Percentiles rank a stretch among this genome's conserved stretches.
phyloP scores from a whole-genome alignment of 257 asterid genomes.

The Ilex aquifolium region DNA sequence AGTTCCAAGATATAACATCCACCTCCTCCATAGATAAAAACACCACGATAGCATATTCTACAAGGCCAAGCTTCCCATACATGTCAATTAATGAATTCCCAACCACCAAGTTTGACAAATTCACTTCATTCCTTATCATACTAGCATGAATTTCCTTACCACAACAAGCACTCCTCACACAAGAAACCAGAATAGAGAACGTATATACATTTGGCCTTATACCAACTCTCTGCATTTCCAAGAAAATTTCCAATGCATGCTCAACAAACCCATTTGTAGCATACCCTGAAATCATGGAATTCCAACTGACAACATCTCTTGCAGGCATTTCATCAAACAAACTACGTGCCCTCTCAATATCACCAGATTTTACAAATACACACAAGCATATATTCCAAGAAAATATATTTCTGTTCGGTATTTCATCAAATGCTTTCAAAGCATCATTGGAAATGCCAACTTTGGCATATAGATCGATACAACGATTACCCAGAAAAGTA shows the following conservation, averaged over 20 bases:
- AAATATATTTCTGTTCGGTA: slow-evolving; percentile 31
- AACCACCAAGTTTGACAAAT: slow-evolving; percentile 1
- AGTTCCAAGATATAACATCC: slow-evolving; percentile 69
- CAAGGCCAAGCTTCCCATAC: slow-evolving; percentile 62
- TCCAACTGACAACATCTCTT: slow-evolving; percentile 68
- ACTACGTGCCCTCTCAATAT: slow-evolving; percentile 30
- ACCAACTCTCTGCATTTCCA: slow-evolving; percentile 33
- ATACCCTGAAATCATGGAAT: slow-evolving; percentile 58
- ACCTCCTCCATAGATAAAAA: slow-evolving; percentile 48
- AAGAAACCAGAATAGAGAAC: slow-evolving; percentile 42
- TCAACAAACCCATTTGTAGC: slow-evolving; percentile 30
- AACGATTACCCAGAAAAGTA: slow-evolving; percentile 50
- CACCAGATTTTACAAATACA: slow-evolving; percentile 16
- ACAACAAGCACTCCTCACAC: slow-evolving; percentile 28
- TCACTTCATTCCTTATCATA: slow-evolving; percentile 1
- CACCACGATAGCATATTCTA: slow-evolving; percentile 50
- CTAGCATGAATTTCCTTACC: slow-evolving; percentile 64
- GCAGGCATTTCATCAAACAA: slow-evolving; percentile 66
- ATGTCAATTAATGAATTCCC: slow-evolving; percentile 51
- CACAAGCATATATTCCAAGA: slow-evolving; percentile 65
- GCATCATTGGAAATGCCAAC: slow-evolving; percentile 37
- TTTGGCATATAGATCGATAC: slow-evolving; percentile 40
- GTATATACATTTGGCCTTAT: slow-evolving; percentile 56
- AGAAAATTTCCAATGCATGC: slow-evolving; percentile 34
- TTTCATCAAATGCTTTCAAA: slow-evolving; percentile 39